Evolutionary conservation across 78 protist species (phyloP).

Genomic region (Tieghemostelium lacteum): DNA sequence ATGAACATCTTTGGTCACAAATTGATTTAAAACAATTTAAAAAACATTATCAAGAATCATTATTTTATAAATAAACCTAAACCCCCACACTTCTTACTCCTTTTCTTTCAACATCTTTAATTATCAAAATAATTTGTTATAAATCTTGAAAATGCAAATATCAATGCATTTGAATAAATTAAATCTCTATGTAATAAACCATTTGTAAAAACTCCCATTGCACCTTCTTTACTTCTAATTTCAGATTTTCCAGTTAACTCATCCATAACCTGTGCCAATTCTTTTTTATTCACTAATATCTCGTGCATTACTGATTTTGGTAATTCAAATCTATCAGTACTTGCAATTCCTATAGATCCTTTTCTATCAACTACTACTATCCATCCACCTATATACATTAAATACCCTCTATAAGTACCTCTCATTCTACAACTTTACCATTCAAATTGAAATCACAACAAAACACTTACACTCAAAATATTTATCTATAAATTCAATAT

Average conservation of each 20-base stretch:
- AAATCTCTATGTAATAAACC: conserved; percentile 1
- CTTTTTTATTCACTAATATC: conserved; percentile 14
- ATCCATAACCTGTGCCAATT: conserved; percentile 55
- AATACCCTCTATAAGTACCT: too few relatives aligned
- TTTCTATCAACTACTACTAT: neutral
- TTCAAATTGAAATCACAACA: too few relatives aligned
- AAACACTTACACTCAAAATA: conserved; percentile 57
- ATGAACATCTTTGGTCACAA: too few relatives aligned
- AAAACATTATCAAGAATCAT: too few relatives aligned
- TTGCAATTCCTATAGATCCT: conserved; percentile 15
- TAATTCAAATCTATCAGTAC: conserved; percentile 41
- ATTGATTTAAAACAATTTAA: too few relatives aligned
- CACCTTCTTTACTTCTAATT: conserved; percentile 48
- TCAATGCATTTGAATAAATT: conserved; percentile 18
- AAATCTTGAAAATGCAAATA: conserved; percentile 59
- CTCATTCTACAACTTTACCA: too few relatives aligned
- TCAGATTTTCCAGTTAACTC: conserved; percentile 3
- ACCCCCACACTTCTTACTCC: too few relatives aligned
- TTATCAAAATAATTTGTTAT: too few relatives aligned
- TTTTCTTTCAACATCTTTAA: too few relatives aligned
- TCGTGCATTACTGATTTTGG: conserved; percentile 36
- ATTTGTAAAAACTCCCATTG: conserved; percentile 58
- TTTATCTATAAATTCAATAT: conserved; percentile 19
- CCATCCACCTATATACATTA: too few relatives aligned
- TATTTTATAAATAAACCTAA: too few relatives aligned